Conservation (phyloP, 2,329 filamentous ascomycete genomes). For the Graphilbum fragrans region DNA sequence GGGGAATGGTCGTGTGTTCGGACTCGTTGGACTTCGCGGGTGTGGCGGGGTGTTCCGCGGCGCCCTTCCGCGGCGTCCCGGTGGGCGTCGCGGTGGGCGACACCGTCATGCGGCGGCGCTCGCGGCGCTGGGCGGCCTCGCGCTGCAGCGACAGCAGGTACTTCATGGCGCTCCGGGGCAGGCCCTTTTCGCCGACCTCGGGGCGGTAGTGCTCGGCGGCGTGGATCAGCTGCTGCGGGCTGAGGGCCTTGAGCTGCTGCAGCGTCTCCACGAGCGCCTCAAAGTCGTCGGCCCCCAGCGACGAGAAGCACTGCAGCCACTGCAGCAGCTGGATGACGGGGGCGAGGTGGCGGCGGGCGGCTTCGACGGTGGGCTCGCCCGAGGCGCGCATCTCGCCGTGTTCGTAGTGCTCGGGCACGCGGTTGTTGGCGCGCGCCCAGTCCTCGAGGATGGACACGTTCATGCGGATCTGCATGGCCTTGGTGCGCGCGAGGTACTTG, state of each 20-base stretch:
- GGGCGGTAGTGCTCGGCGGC: slow-evolving; percentile 85
- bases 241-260: slow-evolving; percentile 75
- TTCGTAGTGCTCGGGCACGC: slow-evolving; percentile 91
- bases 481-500: slow-evolving; percentile 87
- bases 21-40: neutral
- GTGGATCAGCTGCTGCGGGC: slow-evolving; percentile 80
- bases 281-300: slow-evolving; percentile 70
- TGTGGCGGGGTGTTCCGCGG: neutral
- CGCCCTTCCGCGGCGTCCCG: slow-evolving; percentile 11
- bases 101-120: slow-evolving; percentile 32
- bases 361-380: slow-evolving; percentile 78
- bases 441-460: slow-evolving; percentile 92
- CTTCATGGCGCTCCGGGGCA: slow-evolving; percentile 80
- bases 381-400: slow-evolving; percentile 75
- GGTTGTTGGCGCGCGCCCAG: slow-evolving; percentile 88
- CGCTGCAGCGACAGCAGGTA: slow-evolving; percentile 73
- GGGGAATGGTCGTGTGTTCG: neutral
- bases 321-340: slow-evolving; percentile 90
- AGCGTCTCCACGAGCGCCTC: slow-evolving; percentile 81
- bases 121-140: slow-evolving; percentile 51
- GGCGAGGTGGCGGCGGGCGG: slow-evolving; percentile 71
- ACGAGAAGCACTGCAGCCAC: slow-evolving; percentile 97
- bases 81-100: slow-evolving; percentile 19
- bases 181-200: slow-evolving; percentile 86
- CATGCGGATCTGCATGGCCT: slow-evolving; percentile 99